These are phyloP conservation scores for Gossypium trilobum DNA, from an alignment of 441 rosid genomes.

Conservation along the genomic window DNA sequence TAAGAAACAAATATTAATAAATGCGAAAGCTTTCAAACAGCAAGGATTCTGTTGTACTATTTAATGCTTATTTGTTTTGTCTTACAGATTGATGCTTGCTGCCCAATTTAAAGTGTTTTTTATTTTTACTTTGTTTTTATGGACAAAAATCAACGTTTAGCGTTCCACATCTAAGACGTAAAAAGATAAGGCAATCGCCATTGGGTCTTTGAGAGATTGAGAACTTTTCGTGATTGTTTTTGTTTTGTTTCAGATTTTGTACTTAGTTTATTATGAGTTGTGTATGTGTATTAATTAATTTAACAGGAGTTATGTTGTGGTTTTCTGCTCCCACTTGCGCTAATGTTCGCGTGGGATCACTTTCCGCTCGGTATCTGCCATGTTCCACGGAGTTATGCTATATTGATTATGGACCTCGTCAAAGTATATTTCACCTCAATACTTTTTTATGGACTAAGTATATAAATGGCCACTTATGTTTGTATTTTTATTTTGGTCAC, in stretches of 20 bases:
- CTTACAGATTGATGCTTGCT: neutral
- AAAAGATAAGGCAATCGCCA: neutral
- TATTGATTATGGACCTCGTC: neutral
- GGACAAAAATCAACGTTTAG: neutral
- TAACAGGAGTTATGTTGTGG: neutral
- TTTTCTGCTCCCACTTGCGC: neutral
- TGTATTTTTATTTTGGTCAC: too few species aligned
- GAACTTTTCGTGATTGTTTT: neutral
- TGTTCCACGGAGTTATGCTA: neutral
- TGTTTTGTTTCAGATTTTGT: neutral
- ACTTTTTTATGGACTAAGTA: too few species aligned
- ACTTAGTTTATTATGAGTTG: neutral
- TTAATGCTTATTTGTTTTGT: neutral
- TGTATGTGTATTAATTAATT: neutral
- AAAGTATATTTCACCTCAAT: too few species aligned
- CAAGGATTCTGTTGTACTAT: neutral
- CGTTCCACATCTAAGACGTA: neutral
- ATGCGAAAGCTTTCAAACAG: neutral
- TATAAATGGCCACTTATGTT: too few species aligned
- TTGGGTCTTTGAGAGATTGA: neutral
- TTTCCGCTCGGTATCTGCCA: neutral
- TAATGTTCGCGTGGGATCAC: neutral
- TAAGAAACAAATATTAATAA: slow-evolving; percentile 3
- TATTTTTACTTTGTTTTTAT: neutral
- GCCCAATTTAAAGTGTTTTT: too few species aligned